Conservation (phyloP, 2,329 filamentous ascomycete species). For the Calonectria leucothoes region DNA sequence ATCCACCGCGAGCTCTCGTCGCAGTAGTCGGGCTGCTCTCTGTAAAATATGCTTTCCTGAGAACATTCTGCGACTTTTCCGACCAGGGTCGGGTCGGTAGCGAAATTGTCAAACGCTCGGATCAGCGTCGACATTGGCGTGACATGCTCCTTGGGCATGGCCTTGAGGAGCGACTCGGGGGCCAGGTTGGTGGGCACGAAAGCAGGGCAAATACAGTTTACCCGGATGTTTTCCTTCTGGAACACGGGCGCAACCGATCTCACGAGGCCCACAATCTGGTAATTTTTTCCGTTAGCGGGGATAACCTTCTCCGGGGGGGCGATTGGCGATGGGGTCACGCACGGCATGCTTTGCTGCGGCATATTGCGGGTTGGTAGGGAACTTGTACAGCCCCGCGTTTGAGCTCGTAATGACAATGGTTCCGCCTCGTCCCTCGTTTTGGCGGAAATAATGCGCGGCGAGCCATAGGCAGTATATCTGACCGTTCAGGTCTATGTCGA, state of each 20-base stretch:
- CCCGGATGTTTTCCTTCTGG: conserved; percentile 13
- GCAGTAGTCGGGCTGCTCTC: background rate
- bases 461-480: conserved; percentile 12
- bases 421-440: conserved; percentile 4
- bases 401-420: conserved; percentile 9
- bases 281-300: background rate
- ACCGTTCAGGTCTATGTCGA: conserved; percentile 9
- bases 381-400: conserved; percentile 9
- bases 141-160: conserved; percentile 11
- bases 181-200: conserved; percentile 7
- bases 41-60: background rate
- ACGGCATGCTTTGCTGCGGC: conserved; percentile 9
- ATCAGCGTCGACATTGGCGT: conserved; percentile 14
- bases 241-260: conserved; percentile 6
- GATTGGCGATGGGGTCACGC: background rate
- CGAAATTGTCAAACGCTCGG: conserved; percentile 6
- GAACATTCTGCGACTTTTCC: background rate
- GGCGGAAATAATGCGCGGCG: conserved; percentile 5
- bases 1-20: conserved; percentile 17
- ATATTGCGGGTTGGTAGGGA: conserved; percentile 7
- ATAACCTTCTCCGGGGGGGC: background rate
- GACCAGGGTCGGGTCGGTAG: background rate
- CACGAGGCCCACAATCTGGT: conserved; percentile 4
- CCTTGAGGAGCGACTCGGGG: background rate
- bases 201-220: conserved; percentile 15